Evolutionary conservation across 1,284 basidiomycete genomes (phyloP), one percentile per base, ranked within the genome.

Genomic region (Puccinia polysora): DNA sequence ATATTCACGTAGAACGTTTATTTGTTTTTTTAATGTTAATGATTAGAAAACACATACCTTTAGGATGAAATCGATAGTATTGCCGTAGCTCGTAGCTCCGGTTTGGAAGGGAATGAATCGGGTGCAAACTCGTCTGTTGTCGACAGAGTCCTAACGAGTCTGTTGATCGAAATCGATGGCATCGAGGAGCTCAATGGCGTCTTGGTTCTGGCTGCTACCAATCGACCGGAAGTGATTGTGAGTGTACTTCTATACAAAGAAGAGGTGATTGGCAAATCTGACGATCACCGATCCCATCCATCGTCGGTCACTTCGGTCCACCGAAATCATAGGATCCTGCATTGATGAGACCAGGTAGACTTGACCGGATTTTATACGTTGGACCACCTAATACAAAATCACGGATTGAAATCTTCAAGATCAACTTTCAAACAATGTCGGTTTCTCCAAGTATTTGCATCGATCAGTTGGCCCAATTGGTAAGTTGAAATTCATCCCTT

Each of bases 141-240:
- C n/a, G 89, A 91, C 77, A 91, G 95, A 6, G 91, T 97, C 14
- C 84, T 99, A 20, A 96, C 93, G 0, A 95, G 88, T 73, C 83
- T 99, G 23, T 81, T 99, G 65, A 98, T 94, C 78, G 96, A 97
- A 81, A 97, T 98, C 91, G 96, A 98, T 79, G 96, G 96, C 14
- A 89, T 98, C 1, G 91, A 97, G 80, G 89, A 92, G 80, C 83
- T 97, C 23, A 83, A 89, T 3, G 91, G 93, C 0, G 96, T 98
- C 15, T 92, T 92, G 0, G 86, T 98, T 43, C 86, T 99, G 3
- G 96, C 93, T 0, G 96, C 96, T 0, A 98, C 96, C 4, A 98
- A 99, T 79, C 83, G 94, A 65, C 96, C 96, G 0, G 92, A 97
- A 74, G 86, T 88, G 18, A 88, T 99, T 40, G 93, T 93, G 74